Base-by-base conservation (phyloP, 2,329 filamentous ascomycete species). In the Camillea tinctor region DNA sequence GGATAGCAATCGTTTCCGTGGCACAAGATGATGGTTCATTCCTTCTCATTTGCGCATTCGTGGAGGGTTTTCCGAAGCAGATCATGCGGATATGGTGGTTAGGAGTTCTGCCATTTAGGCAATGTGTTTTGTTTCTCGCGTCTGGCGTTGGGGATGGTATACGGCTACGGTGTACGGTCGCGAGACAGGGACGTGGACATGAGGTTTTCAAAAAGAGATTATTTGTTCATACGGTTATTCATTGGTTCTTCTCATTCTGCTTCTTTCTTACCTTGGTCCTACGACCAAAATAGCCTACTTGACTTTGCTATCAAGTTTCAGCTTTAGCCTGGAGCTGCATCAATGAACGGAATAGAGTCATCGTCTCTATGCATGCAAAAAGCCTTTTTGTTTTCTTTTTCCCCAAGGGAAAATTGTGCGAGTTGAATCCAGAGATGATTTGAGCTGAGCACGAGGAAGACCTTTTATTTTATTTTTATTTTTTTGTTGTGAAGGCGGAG, bases 91-190 rank as follows among this genome's bases (percentile, higher is more conserved):
- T 52, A 15, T 50, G 48, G 50, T 24, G 51, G 57, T 48, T 50
- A n/a, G 24, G 30, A n/a, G 52, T 49, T 24, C 50, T 58, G 52
- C 48, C 49, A 60, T 19, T 55, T 59, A 54, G 57, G 57, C 52
- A 53, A 54, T 26, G 22, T 59, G 22, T 24, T 57, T 44, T 44
- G 36, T 44, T 44, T 44, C 36, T 44, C 36, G 17, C 36, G 36
- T 44, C 36, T 44, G 36, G 36, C 36, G 36, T 44, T 44, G 36
- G 36, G 36, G 36, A 44, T n/a, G 36, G 36, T 44, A 44, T 44
- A 44, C 36, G 36, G 36, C 36, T 44, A 44, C 36, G 36, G 36
- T 44, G 36, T 44, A 44, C n/a, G 36, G 36, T 44, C 36, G 36
- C 36, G 36, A 44, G 36, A 44, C 36, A 44, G 36, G 36, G 36